Evolutionary conservation across 2,329 filamentous ascomycete species (phyloP).

Genomic region (Penicillium rolfsii): DNA sequence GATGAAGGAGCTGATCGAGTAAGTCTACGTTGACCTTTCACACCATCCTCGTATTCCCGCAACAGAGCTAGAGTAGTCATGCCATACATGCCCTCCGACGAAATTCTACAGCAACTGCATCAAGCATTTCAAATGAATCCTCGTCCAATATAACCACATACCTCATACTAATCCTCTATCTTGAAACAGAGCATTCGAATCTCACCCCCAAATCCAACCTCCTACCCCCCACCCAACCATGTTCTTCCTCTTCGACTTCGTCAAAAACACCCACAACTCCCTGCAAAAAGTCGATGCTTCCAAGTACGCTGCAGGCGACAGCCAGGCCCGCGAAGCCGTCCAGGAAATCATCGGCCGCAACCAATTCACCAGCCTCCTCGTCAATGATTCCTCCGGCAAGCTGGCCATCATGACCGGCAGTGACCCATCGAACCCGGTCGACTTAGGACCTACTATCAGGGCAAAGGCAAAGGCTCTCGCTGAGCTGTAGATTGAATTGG

Average conservation of each 20-base stretch:
- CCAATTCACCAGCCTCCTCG: constrained; percentile 30
- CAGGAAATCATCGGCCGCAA: constrained; percentile 37
- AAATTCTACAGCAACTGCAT: too few relatives aligned
- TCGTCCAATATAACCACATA: neutral
- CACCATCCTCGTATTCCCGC: neutral
- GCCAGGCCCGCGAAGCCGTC: constrained; percentile 15
- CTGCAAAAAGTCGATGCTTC: constrained; percentile 30
- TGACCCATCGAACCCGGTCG: constrained; percentile 29
- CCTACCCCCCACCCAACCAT: constrained; percentile 34
- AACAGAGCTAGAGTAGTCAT: neutral
- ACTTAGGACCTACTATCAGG: constrained; percentile 36
- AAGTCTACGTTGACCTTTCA: constrained; percentile 5
- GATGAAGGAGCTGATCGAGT: constrained; percentile 35
- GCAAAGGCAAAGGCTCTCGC: constrained; percentile 27
- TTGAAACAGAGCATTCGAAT: constrained; percentile 33
- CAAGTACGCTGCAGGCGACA: constrained; percentile 32
- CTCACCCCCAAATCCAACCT: constrained; percentile 39
- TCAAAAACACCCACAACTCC: constrained; percentile 66
- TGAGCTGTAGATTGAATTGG: neutral
- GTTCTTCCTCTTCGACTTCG: constrained; percentile 66
- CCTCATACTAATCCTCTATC: neutral
- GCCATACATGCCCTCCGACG: neutral
- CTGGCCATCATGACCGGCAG: constrained; percentile 36
- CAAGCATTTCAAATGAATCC: neutral
- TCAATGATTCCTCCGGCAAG: constrained; percentile 35